Evolutionary conservation across 1,139 yeast species (phyloP), one percentile per base, ranked within the genome.

Genomic region (Suzukiozyma palmioleophila): DNA sequence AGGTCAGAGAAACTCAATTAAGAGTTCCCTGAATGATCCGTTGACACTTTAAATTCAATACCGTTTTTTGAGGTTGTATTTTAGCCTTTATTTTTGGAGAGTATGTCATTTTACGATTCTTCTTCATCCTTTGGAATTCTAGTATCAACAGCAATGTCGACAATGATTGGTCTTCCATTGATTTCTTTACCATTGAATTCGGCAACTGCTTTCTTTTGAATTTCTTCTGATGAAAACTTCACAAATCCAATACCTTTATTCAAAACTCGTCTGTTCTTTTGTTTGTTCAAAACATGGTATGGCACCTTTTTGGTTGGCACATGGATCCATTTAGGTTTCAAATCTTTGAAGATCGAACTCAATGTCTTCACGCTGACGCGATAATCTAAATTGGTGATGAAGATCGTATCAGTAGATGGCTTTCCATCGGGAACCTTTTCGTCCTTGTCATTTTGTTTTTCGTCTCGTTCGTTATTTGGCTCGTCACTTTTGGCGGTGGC

Each of bases 221-320:
- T 54, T 45, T 71, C 77, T 47, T 73, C 74, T 49, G 57, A 57
- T 30, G 66, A 54, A 50, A 80, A 76, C 51, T 71, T 77, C 43
- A 78, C 76, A 59, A 80, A 80, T 3, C 84, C 85, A 59, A 76
- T 77, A 36, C 86, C 85, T 58, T 75, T 77, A 57, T 78, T 78
- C 57, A 64, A 74, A 48, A 73, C 68, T 40, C 63, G 54, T 46
- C 64, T 67, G 33, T 69, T 70, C 41, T 58, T 53, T 48, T 70
- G 60, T 49, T 63, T 65, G 48, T 60, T 59, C 47, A 70, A 61
- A 26, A 73, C 48, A 39, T 59, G 60, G 39, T 50, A 56, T 21
- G 79, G 74, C 13, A 75, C 61, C 42, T 60, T 67, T 51, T 72
- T 69, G 37, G 69, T 59, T 40, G 86, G 85, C 30, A 80, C 77